Evolutionary conservation across 164 flowering plant genomes (phyloP).

Genomic region (Buxus sempervirens): DNA sequence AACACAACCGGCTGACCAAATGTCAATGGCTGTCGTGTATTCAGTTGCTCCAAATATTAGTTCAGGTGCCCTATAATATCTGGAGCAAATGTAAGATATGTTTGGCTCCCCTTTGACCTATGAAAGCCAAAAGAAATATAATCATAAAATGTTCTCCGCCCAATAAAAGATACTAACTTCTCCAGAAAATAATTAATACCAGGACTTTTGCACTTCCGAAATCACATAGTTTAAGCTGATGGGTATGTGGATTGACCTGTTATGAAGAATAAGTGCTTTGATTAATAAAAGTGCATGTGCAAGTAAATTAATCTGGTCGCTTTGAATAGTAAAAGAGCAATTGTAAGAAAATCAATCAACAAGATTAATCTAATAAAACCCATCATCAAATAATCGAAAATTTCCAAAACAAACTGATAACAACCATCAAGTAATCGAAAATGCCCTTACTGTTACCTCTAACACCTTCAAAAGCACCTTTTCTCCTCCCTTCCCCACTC

Average conservation of each 20-base stretch:
- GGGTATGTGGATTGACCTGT: slow-evolving; percentile 66
- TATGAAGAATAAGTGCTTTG: not conserved
- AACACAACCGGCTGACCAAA: slow-evolving; percentile 80
- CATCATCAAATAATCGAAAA: too few relatives aligned
- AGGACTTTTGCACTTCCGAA: slow-evolving; percentile 70
- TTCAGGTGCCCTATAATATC: slow-evolving; percentile 69
- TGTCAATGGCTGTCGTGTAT: slow-evolving; percentile 62
- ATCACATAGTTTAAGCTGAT: slow-evolving; percentile 61
- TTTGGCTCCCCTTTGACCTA: slow-evolving; percentile 63
- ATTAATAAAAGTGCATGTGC: not conserved
- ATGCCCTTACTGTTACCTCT: too few relatives aligned
- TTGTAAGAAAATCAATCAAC: too few relatives aligned
- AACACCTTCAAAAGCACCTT: too few relatives aligned
- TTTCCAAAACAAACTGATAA: too few relatives aligned
- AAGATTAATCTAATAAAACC: too few relatives aligned
- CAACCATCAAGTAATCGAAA: too few relatives aligned
- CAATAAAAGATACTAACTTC: not conserved
- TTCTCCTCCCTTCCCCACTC: too few relatives aligned
- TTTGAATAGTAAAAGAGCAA: not conserved
- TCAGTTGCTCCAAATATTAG: slow-evolving; percentile 70
- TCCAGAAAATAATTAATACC: slow-evolving; percentile 28
- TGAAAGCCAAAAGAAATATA: slow-evolving; percentile 2
- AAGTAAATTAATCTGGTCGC: too few relatives aligned
- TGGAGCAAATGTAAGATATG: slow-evolving; percentile 61
- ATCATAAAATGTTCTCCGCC: not conserved